These are phyloP conservation scores for Cenchrus fungigraminus DNA, from an alignment of 176 grass and related monocot species.

Conservation along the genomic window DNA sequence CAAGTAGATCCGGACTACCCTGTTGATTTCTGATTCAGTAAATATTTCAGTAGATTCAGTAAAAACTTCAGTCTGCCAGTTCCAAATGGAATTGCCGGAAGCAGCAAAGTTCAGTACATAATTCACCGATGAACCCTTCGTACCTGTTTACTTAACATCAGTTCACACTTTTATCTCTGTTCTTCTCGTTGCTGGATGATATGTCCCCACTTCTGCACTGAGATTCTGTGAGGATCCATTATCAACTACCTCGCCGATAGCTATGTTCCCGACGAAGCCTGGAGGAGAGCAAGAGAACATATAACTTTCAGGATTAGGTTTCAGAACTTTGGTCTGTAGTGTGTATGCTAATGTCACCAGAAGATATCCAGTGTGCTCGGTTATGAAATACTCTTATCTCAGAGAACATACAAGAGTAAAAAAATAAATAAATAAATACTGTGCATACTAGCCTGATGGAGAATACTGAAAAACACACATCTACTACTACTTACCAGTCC, in stretches of 20 bases:
- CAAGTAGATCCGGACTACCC: background rate
- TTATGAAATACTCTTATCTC: background rate
- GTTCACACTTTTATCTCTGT: background rate
- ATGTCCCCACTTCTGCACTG: background rate
- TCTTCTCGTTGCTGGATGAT: background rate
- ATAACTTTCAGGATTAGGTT: background rate
- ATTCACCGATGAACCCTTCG: background rate
- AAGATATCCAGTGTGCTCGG: background rate
- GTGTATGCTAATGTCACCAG: background rate
- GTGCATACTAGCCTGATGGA: background rate
- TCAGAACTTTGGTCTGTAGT: background rate
- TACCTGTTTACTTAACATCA: background rate
- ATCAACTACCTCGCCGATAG: background rate
- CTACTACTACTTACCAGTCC: background rate
- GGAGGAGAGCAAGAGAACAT: background rate
- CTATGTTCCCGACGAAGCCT: background rate
- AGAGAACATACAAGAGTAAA: background rate
- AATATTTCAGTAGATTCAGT: background rate
- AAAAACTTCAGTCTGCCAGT: background rate
- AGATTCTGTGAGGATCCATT: background rate
- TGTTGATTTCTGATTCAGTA: background rate
- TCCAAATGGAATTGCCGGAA: background rate
- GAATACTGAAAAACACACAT: background rate
- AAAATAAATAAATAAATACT: background rate
- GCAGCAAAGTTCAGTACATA: background rate